Percentiles rank a stretch among this genome's conserved stretches.
phyloP scores from a whole-genome alignment of 768 basidiomycete species.

The Tulasnella sp. region DNA sequence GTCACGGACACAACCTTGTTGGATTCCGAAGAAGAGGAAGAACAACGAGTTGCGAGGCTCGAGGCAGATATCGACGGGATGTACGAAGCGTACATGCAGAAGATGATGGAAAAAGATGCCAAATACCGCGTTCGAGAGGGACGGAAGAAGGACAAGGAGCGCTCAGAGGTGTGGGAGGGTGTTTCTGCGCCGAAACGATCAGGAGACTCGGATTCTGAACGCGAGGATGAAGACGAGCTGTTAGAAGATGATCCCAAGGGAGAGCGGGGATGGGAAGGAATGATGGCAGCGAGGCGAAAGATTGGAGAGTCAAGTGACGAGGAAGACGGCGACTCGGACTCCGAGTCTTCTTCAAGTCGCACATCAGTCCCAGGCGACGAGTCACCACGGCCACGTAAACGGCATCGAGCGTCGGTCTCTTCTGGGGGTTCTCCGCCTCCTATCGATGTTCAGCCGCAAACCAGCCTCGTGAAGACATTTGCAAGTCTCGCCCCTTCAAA shows the following conservation, averaged over 20 bases:
- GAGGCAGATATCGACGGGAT: constrained; percentile 86
- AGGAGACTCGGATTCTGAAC: constrained; percentile 39
- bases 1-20: constrained; percentile 41
- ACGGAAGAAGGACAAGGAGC: constrained; percentile 63
- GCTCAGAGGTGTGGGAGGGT: constrained; percentile 75
- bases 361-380: not conserved
- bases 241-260: constrained; percentile 32
- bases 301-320: not conserved
- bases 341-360: not conserved
- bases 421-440: not conserved
- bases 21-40: constrained; percentile 61
- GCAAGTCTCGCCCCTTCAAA: constrained; percentile 44
- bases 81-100: constrained; percentile 81
- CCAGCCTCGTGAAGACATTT: not conserved
- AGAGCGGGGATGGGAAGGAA: constrained; percentile 67
- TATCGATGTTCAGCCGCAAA: not conserved
- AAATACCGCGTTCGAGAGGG: constrained; percentile 83
- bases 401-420: not conserved
- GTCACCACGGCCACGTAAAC: not conserved
- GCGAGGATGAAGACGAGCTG: constrained; percentile 32
- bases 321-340: not conserved
- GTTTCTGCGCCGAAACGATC: constrained; percentile 41
- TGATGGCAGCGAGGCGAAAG: constrained; percentile 33
- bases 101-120: constrained; percentile 75
- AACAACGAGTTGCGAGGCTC: constrained; percentile 54